Evolutionary conservation across 345 rosid genomes (phyloP).

Genomic region (Boechera retrofracta): DNA sequence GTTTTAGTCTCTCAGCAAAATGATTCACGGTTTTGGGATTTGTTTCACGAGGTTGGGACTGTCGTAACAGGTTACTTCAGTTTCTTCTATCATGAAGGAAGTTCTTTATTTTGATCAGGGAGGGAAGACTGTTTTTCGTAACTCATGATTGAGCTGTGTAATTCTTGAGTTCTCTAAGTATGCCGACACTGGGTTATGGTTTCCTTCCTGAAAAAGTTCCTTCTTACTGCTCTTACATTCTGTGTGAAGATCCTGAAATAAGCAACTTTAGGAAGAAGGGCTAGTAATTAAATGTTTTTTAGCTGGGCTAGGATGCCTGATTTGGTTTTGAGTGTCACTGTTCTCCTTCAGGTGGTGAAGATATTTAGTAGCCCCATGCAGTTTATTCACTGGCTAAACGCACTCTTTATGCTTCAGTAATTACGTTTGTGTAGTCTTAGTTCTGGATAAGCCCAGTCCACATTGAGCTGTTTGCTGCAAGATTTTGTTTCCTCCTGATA

Average conservation of each 20-base stretch:
- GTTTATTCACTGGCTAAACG: background rate
- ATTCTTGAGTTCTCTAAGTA: constrained; percentile 24
- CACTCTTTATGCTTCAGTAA: constrained; percentile 23
- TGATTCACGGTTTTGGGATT: constrained; percentile 38
- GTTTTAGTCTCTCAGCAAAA: constrained; percentile 39
- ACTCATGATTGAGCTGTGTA: constrained; percentile 21
- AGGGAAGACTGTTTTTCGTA: constrained; percentile 26
- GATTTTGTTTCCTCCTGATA: constrained; percentile 31
- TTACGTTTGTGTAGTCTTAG: constrained; percentile 7
- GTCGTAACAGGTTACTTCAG: constrained; percentile 31
- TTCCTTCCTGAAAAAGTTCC: constrained; percentile 24
- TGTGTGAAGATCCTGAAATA: constrained; percentile 29
- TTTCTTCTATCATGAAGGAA: constrained; percentile 24
- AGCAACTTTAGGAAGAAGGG: constrained; percentile 35
- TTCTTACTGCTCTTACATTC: constrained; percentile 25
- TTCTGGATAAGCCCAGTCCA: constrained; percentile 13
- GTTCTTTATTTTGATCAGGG: constrained; percentile 17
- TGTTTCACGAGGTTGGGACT: constrained; percentile 43
- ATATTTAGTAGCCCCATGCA: constrained; percentile 16
- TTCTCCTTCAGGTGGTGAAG: constrained; percentile 20
- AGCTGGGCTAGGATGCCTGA: constrained; percentile 13
- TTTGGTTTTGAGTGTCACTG: constrained; percentile 14
- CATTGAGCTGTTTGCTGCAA: constrained; percentile 22
- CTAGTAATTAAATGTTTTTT: constrained; percentile 24
- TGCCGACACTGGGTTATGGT: constrained; percentile 27